Evolutionary conservation across 2,329 filamentous ascomycete species (phyloP).

Genomic region (Trematosphaeria pertusa): DNA sequence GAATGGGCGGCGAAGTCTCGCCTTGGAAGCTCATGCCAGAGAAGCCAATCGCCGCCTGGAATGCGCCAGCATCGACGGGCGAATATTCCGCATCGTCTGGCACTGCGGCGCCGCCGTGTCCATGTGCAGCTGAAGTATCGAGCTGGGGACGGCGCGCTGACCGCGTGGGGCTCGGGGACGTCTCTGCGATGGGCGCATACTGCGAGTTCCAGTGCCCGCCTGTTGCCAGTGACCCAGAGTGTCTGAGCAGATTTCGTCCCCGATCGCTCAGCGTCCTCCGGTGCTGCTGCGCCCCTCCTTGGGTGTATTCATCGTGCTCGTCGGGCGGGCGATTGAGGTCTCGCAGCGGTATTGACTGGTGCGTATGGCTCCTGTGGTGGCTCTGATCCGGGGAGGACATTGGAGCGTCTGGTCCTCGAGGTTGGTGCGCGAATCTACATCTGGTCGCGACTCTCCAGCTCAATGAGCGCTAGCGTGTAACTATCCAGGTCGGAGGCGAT

Average conservation of each 20-base stretch:
- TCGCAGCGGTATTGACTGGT: conserved; percentile 75
- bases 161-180: conserved; percentile 58
- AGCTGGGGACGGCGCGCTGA: conserved; percentile 37
- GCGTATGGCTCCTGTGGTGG: conserved; percentile 56
- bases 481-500: conserved; percentile 19
- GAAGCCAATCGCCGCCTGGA: conserved; percentile 57
- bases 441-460: conserved; percentile 37
- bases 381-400: conserved; percentile 59
- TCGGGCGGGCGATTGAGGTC: conserved; percentile 54
- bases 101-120: conserved; percentile 31
- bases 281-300: conserved; percentile 43
- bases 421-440: conserved; percentile 37
- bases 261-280: conserved; percentile 57
- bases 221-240: conserved; percentile 51
- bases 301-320: conserved; percentile 35
- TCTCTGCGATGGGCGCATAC: conserved; percentile 62
- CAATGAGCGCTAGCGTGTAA: conserved; percentile 26
- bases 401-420: conserved; percentile 37
- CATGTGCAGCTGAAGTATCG: conserved; percentile 43
- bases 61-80: conserved; percentile 54
- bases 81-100: conserved; percentile 50
- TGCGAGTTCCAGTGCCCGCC: conserved; percentile 50
- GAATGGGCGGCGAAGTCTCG: conserved; percentile 39
- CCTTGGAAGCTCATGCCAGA: conserved; percentile 54
- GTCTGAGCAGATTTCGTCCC: conserved; percentile 55